phyloP scores from a whole-genome alignment of 176 grass and related monocot genomes.

The Cocos nucifera region DNA sequence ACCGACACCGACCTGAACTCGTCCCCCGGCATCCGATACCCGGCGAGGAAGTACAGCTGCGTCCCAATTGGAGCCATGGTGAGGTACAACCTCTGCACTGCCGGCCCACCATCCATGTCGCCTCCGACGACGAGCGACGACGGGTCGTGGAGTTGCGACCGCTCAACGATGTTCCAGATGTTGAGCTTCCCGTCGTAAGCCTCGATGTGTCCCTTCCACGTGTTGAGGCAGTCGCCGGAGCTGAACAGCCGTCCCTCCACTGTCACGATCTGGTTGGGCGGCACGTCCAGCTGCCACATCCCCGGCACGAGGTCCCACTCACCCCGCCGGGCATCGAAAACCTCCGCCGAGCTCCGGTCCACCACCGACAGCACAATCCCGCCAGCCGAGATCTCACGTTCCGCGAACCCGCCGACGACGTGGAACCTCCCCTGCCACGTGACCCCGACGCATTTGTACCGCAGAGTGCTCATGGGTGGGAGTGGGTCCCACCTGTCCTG shows the following conservation, averaged over 20 bases:
- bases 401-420: constrained; percentile 53
- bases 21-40: constrained; percentile 23
- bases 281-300: constrained; percentile 82
- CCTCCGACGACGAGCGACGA: constrained; percentile 25
- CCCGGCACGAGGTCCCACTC: constrained; percentile 54
- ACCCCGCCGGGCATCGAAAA: constrained; percentile 28
- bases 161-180: constrained; percentile 58
- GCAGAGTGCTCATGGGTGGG: constrained; percentile 45
- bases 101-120: constrained; percentile 12
- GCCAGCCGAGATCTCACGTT: constrained; percentile 25
- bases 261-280: constrained; percentile 59
- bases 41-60: constrained; percentile 49
- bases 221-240: constrained; percentile 74
- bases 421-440: constrained; percentile 58
- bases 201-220: constrained; percentile 63
- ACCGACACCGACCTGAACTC: constrained; percentile 33
- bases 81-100: constrained; percentile 32
- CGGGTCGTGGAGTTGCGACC: constrained; percentile 36
- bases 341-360: constrained; percentile 70
- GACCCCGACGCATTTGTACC: constrained; percentile 61
- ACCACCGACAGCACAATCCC: constrained; percentile 33
- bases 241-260: constrained; percentile 44
- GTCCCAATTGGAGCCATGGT: constrained; percentile 40
- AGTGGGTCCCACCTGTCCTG: constrained; percentile 32
- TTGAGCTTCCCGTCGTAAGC: constrained; percentile 62